A percentile compares a stretch with the other conserved stretches of the same genome.
These are phyloP conservation scores for Sporisorium sorghi DNA, from an alignment of 1,284 basidiomycete species.

Conservation along the genomic window DNA sequence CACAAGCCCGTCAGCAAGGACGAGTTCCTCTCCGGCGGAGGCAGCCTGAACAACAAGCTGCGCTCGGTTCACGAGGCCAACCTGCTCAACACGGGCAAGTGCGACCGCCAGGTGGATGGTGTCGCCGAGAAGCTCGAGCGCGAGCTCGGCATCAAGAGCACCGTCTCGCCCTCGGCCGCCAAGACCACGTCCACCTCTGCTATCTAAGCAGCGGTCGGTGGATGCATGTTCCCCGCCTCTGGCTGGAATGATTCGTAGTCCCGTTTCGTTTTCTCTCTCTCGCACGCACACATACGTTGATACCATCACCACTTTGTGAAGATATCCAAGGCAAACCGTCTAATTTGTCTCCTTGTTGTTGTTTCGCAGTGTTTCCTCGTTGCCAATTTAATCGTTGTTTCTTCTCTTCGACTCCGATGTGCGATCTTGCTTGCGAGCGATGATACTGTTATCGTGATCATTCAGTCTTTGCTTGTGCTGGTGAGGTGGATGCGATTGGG, in stretches of 20 bases:
- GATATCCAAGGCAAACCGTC: slow-evolving; percentile 12
- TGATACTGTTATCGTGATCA: not conserved
- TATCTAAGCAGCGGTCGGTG: slow-evolving; percentile 7
- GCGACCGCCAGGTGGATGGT: slow-evolving; percentile 62
- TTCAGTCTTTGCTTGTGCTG: not conserved
- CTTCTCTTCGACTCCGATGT: not conserved
- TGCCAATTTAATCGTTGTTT: slow-evolving; percentile 5
- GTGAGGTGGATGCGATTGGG: not conserved
- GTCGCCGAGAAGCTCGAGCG: slow-evolving; percentile 56
- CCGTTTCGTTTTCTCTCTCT: not conserved
- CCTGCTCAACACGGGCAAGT: slow-evolving; percentile 61
- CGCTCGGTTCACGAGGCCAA: slow-evolving; percentile 53
- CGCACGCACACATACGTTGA: slow-evolving; percentile 9
- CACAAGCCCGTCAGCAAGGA: slow-evolving; percentile 64
- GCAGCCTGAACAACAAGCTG: slow-evolving; percentile 53
- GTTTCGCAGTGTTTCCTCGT: not conserved
- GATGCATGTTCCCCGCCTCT: not conserved
- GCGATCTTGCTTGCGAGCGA: not conserved
- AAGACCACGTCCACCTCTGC: slow-evolving; percentile 16
- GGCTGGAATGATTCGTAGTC: not conserved
- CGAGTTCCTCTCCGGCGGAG: slow-evolving; percentile 64
- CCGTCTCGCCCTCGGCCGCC: slow-evolving; percentile 7
- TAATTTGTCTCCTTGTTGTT: not conserved
- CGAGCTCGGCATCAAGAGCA: slow-evolving; percentile 43
- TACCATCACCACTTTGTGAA: slow-evolving; percentile 23